A percentile compares a stretch with the other conserved stretches of the same genome.
These are phyloP conservation scores for Aspergillus carlsbadensis DNA, from an alignment of 495 filamentous ascomycete species.

Conservation along the genomic window DNA sequence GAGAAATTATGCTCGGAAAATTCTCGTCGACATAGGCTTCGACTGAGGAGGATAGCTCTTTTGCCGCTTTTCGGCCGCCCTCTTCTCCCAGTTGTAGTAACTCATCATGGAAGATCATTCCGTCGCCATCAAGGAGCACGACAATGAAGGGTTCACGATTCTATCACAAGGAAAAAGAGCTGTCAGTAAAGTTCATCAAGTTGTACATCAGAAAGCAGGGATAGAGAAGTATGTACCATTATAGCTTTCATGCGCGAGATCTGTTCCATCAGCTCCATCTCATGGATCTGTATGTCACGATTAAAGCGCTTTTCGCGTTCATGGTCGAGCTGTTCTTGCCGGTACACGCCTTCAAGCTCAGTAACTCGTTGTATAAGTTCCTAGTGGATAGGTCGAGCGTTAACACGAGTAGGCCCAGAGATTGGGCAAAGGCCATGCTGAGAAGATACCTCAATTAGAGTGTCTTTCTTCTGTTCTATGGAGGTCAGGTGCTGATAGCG, in stretches of 20 bases:
- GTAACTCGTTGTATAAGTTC: slow-evolving; percentile 50
- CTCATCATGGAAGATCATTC: slow-evolving; percentile 70
- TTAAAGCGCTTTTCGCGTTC: slow-evolving; percentile 56
- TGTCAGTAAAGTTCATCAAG: slow-evolving; percentile 16
- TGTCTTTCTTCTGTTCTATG: slow-evolving; percentile 52
- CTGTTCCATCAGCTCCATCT: slow-evolving; percentile 53
- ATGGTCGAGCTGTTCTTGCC: slow-evolving; percentile 51
- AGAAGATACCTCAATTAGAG: slow-evolving; percentile 49
- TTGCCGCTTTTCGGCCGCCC: slow-evolving; percentile 71
- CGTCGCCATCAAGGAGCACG: slow-evolving; percentile 76
- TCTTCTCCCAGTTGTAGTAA: slow-evolving; percentile 61
- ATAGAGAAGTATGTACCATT: slow-evolving; percentile 37
- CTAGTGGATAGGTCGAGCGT: slow-evolving; percentile 25
- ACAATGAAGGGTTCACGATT: slow-evolving; percentile 74
- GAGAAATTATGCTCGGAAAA: slow-evolving; percentile 45
- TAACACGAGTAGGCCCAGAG: slow-evolving; percentile 1
- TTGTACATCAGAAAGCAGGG: slow-evolving; percentile 11
- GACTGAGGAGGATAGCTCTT: slow-evolving; percentile 56
- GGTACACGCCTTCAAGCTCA: slow-evolving; percentile 45
- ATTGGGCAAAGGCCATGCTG: slow-evolving; percentile 1
- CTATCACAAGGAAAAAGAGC: slow-evolving; percentile 40
- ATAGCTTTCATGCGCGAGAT: slow-evolving; percentile 47
- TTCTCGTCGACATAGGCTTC: slow-evolving; percentile 45
- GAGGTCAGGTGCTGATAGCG: slow-evolving; percentile 48
- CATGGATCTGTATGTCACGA: slow-evolving; percentile 52